These are phyloP conservation scores for Trichoderma sp. DNA, from an alignment of 2,329 filamentous ascomycete species.

Conservation along the genomic window DNA sequence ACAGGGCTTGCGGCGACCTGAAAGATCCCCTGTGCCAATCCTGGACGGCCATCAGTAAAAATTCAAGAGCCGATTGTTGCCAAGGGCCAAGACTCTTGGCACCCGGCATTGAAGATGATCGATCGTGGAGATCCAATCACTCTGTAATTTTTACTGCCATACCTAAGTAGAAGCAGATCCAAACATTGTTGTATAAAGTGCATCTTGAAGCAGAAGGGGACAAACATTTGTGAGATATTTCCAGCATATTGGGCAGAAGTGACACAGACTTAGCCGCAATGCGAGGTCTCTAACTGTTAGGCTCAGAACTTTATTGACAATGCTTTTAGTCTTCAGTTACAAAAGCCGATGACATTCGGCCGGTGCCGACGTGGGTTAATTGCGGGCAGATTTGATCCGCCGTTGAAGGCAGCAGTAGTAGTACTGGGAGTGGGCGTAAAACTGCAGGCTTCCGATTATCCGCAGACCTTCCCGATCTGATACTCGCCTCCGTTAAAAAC, in stretches of 20 bases:
- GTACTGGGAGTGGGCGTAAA: neutral
- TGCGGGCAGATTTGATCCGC: neutral
- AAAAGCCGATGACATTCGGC: neutral
- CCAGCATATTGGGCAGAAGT: neutral
- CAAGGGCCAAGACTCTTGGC: neutral
- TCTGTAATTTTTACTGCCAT: neutral
- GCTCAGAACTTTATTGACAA: neutral
- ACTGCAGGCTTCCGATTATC: slow-evolving; percentile 5
- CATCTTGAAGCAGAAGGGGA: neutral
- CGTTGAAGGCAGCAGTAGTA: neutral
- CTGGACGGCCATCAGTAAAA: neutral
- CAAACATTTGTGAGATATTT: neutral
- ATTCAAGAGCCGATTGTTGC: neutral
- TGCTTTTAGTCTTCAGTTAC: neutral
- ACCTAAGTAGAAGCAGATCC: neutral
- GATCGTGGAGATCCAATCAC: neutral
- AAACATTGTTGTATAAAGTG: neutral
- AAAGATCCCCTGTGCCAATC: neutral
- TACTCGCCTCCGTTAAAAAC: neutral
- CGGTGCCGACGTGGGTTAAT: neutral
- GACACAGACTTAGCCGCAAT: neutral
- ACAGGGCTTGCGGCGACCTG: neutral
- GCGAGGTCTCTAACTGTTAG: neutral
- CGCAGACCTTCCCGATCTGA: slow-evolving; percentile 19
- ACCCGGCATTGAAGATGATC: neutral